phyloP scores from a whole-genome alignment of 1,139 yeast genomes.

The Nakaseomyces uthaithaninus region DNA sequence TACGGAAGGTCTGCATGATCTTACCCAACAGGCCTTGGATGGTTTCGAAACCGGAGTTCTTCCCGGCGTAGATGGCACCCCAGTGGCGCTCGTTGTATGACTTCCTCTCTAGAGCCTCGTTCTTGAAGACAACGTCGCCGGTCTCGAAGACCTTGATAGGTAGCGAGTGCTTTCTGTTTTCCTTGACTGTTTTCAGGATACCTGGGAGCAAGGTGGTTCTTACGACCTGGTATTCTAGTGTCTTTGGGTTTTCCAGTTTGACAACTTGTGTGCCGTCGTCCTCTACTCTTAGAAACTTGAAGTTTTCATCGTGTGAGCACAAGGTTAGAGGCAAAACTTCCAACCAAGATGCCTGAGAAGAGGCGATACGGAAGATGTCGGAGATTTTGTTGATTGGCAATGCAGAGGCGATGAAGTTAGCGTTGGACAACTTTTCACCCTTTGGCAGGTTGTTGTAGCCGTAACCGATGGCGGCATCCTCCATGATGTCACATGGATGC shows the following conservation, averaged over 20 bases:
- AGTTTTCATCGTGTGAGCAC: conserved; percentile 95
- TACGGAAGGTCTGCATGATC: conserved; percentile 91
- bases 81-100: conserved; percentile 91
- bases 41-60: conserved; percentile 87
- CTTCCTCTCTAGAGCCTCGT: conserved; percentile 71
- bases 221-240: conserved; percentile 93
- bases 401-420: conserved; percentile 72
- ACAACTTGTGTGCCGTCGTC: conserved; percentile 80
- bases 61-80: conserved; percentile 91
- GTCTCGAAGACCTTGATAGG: conserved; percentile 93
- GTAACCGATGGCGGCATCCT: conserved; percentile 94
- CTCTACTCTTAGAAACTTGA: conserved; percentile 63
- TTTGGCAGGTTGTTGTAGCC: conserved; percentile 85
- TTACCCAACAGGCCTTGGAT: conserved; percentile 94
- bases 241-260: conserved; percentile 90
- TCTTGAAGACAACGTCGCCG: conserved; percentile 89
- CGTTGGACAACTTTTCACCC: conserved; percentile 72
- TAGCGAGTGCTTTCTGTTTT: conserved; percentile 89
- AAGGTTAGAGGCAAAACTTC: conserved; percentile 94
- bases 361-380: conserved; percentile 83
- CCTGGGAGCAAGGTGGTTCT: conserved; percentile 94
- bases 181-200: conserved; percentile 86
- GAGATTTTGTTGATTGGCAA: conserved; percentile 85
- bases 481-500: conserved; percentile 98
- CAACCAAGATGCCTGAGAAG: conserved; percentile 92